Evolutionary conservation across 108 stramenopile genomes (phyloP).

Genomic region (Parmales sp.): DNA sequence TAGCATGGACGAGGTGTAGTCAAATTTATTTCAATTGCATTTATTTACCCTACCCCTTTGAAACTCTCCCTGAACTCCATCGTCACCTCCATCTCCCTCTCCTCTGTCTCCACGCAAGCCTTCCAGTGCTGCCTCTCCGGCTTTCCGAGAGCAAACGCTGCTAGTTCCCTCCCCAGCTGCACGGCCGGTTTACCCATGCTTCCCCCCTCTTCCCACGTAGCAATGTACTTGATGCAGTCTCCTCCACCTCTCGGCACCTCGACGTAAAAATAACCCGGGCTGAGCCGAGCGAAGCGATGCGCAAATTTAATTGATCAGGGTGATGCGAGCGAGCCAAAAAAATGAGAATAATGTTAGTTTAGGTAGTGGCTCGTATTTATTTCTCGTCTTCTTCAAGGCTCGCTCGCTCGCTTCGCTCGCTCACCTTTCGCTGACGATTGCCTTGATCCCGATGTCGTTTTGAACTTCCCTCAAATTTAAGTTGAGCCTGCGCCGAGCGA

Average conservation of each 20-base stretch:
- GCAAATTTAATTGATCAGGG: no score
- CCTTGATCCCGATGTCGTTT: slow-evolving; percentile 41
- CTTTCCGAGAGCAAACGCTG: slow-evolving; percentile 54
- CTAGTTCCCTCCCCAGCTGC: slow-evolving; percentile 78
- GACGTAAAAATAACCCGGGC: slow-evolving; percentile 48
- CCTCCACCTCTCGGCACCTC: slow-evolving; percentile 34
- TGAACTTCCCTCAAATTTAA: slow-evolving; percentile 52
- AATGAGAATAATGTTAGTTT: no score
- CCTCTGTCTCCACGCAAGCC: slow-evolving; percentile 56
- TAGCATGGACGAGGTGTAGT: no score
- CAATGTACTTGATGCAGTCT: slow-evolving; percentile 39
- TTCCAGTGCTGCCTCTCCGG: slow-evolving; percentile 72
- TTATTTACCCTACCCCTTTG: no score
- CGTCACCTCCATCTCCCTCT: slow-evolving; percentile 60
- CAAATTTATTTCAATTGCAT: no score
- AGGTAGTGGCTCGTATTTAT: no score
- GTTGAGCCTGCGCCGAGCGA: slow-evolving; percentile 19
- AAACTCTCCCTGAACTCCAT: slow-evolving; percentile 37
- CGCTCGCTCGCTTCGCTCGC: no score
- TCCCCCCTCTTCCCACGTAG: slow-evolving; percentile 23
- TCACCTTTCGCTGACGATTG: slow-evolving; percentile 27
- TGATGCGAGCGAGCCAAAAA: no score
- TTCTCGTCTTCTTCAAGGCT: no score
- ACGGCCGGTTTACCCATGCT: slow-evolving; percentile 38
- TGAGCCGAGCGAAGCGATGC: slow-evolving; percentile 32